These are phyloP conservation scores for Blastosporella zonata DNA, from an alignment of 1,284 basidiomycete genomes.

Conservation along the genomic window DNA sequence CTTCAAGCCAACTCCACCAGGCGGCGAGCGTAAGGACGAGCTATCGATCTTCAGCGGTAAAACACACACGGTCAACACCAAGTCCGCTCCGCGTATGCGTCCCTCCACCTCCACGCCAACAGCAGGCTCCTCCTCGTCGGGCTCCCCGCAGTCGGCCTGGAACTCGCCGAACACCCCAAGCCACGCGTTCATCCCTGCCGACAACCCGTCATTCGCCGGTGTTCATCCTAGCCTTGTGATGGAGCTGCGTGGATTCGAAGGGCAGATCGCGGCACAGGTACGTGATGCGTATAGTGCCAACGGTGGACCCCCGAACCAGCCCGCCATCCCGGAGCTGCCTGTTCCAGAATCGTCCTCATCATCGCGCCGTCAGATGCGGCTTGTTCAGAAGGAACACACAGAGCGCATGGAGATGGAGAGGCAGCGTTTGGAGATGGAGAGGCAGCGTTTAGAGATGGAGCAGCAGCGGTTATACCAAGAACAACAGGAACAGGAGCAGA, in stretches of 20 bases:
- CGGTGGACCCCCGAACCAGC: conserved; percentile 32
- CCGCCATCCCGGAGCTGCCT: conserved; percentile 28
- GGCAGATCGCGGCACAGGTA: conserved; percentile 55
- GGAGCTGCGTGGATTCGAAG: conserved; percentile 58
- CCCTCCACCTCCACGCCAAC: conserved; percentile 16
- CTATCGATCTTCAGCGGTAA: conserved; percentile 71
- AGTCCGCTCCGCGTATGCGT: conserved; percentile 23
- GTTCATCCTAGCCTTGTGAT: conserved; percentile 61
- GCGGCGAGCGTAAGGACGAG: conserved; percentile 52
- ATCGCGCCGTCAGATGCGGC: conserved; percentile 16
- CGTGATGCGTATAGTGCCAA: conserved; percentile 39
- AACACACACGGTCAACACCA: conserved; percentile 51
- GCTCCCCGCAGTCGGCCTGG: conserved; percentile 23
- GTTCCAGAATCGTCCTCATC: conserved; percentile 11
- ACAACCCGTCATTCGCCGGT: conserved; percentile 41
- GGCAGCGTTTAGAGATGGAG: conserved; percentile 13
- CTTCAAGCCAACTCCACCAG: conserved; percentile 41
- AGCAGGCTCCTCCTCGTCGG: background rate
- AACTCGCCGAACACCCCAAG: conserved; percentile 23
- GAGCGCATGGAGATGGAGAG: conserved; percentile 20
- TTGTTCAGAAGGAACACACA: conserved; percentile 12
- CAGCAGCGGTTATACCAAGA: conserved; percentile 15
- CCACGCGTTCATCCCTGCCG: conserved; percentile 23
- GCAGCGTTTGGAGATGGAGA: conserved; percentile 21
- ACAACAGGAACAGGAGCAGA: conserved; percentile 21